These are phyloP conservation scores for Fagopyrum tataricum DNA, from an alignment of 148 eudicot species.

Conservation along the genomic window DNA sequence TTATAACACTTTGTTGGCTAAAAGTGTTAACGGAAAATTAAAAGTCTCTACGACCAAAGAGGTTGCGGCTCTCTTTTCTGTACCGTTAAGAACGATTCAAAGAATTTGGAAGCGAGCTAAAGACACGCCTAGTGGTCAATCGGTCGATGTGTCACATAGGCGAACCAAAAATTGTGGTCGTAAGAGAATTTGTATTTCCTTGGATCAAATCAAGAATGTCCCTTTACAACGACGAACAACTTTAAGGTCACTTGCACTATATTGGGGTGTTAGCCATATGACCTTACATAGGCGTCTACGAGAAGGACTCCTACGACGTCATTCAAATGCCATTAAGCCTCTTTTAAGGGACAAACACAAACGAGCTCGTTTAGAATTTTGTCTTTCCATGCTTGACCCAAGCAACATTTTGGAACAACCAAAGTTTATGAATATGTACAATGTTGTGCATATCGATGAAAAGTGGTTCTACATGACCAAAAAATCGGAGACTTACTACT, in stretches of 20 bases:
- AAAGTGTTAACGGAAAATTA: neutral
- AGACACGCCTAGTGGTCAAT: neutral
- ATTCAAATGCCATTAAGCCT: conserved; percentile 2
- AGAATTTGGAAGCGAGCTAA: neutral
- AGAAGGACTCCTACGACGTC: neutral
- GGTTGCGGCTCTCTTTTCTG: neutral
- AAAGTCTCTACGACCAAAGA: neutral
- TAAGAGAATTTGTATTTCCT: neutral
- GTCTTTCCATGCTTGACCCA: neutral
- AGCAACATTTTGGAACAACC: neutral
- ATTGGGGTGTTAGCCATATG: neutral
- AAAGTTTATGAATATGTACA: neutral
- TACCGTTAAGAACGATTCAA: neutral
- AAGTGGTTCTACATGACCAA: no score
- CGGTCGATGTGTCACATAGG: neutral
- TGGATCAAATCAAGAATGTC: neutral
- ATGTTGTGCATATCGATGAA: no score
- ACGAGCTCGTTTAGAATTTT: neutral
- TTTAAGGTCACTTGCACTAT: neutral
- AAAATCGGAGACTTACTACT: neutral
- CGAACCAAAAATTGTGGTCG: neutral
- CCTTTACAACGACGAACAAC: neutral
- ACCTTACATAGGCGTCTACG: neutral
- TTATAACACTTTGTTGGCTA: neutral
- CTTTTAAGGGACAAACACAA: neutral